Evolutionary conservation across 805 yeast species (phyloP), one percentile per base, ranked within the genome.

Genomic region (Nakazawaea laoshanensis): DNA sequence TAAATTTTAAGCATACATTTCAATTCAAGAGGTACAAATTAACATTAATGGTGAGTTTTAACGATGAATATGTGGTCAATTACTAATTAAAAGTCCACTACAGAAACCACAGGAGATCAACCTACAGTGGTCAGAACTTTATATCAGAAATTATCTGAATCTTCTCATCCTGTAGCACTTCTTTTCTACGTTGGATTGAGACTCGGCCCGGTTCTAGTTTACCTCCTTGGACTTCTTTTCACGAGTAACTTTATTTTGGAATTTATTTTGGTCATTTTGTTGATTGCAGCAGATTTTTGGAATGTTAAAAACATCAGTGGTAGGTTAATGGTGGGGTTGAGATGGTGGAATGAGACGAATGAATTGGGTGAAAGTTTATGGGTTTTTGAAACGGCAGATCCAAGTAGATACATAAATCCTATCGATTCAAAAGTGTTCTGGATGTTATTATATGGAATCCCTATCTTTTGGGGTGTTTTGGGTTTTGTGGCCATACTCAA

Each of bases 321-420:
- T 1, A 63, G 97, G 38, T 67, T 85, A 36, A 57, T 89, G 36
- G 96, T 92, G 4, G 97, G 96, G 0, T 65, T 92, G 42, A 68
- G 94, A 42, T 89, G 98, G 98, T 89, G 97, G 96, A 92, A 89
- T 52, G 96, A 89, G 51, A 67, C 87, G 0, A 63, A 69, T 19
- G 63, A 60, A 13, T 53, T 67, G 7, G 85, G 85, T 2, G 77
- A 77, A 43, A 74, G 79, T 35, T 67, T 77, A 9, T 85, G 94
- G 94, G 94, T 86, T 14, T 85, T 85, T 48, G 95, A 85, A 52
- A 75, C 86, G 2, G 88, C 92, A 4, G 84, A 83, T 48, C 81
- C 83, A 6, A 57, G 61, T 27, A 60, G 81, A 38, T 63, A 66
- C 43, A 82, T 89, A 47, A 89, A 89, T 49, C 95, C 95, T 19